phyloP scores from a whole-genome alignment of 2,329 filamentous ascomycete species.

The Canariomyces notabilis region DNA sequence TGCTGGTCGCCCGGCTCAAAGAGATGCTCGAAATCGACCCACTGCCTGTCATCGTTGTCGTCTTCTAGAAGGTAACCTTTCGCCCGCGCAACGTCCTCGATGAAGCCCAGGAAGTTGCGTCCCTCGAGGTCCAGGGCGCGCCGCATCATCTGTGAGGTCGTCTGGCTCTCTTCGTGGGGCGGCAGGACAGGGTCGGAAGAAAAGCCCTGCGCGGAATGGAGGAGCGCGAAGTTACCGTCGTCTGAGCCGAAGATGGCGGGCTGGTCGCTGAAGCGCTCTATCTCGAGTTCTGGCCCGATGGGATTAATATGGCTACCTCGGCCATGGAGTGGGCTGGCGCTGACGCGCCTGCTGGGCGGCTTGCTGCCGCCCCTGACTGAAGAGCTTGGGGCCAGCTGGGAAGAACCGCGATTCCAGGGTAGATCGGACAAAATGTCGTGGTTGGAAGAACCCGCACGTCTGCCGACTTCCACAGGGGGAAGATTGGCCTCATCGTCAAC shows the following conservation, averaged over 20 bases:
- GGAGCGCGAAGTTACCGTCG: conserved; percentile 9
- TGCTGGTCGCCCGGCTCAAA: conserved; percentile 53
- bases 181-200: conserved; percentile 18
- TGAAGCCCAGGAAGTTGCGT: conserved; percentile 42
- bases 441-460: conserved; percentile 62
- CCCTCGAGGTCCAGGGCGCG: conserved; percentile 41
- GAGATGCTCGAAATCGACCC: conserved; percentile 64
- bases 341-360: conserved; percentile 30
- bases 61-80: conserved; percentile 30
- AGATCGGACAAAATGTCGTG: conserved; percentile 56
- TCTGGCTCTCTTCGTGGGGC: conserved; percentile 15
- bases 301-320: conserved; percentile 22
- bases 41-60: conserved; percentile 30
- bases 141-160: conserved; percentile 31
- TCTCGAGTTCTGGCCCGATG: conserved; percentile 27
- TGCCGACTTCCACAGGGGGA: conserved; percentile 55
- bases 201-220: not conserved
- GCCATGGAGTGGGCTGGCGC: conserved; percentile 35
- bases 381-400: conserved; percentile 43
- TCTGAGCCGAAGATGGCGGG: conserved; percentile 31
- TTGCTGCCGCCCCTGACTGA: conserved; percentile 39
- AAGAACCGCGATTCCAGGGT: conserved; percentile 50
- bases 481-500: conserved; percentile 26
- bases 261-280: conserved; percentile 47
- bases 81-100: conserved; percentile 33